A percentile compares a stretch with the other conserved stretches of the same genome.
phyloP scores from a whole-genome alignment of 768 basidiomycete species.

The Clitopilus passeckerianus region DNA sequence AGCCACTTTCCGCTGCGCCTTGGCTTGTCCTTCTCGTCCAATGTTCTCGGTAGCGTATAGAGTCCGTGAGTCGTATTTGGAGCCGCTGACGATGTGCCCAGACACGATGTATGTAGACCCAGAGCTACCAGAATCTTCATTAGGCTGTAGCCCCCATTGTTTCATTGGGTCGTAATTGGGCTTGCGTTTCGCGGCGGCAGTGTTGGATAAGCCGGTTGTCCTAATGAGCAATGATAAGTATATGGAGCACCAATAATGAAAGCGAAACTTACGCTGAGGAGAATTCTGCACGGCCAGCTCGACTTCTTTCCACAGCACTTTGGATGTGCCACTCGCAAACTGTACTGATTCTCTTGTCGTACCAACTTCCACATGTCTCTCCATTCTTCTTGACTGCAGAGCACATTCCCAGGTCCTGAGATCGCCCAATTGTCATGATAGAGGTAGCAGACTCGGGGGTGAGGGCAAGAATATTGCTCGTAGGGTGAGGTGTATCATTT shows the following conservation, averaged over 20 bases:
- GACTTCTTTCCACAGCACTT: conserved; percentile 65
- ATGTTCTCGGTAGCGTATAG: conserved; percentile 64
- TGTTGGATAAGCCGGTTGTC: conserved; percentile 65
- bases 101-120: conserved; percentile 75
- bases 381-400: conserved; percentile 74
- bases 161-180: conserved; percentile 59
- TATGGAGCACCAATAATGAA: background rate
- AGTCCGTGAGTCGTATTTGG: conserved; percentile 28
- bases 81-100: conserved; percentile 66
- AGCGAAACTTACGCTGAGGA: conserved; percentile 59
- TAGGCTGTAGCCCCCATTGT: conserved; percentile 75
- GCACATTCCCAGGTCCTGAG: conserved; percentile 86
- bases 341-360: conserved; percentile 80
- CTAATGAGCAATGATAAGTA: conserved; percentile 28
- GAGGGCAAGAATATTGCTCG: conserved; percentile 77
- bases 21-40: conserved; percentile 78
- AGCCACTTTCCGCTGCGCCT: conserved; percentile 56
- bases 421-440: conserved; percentile 81
- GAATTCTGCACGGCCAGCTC: conserved; percentile 84
- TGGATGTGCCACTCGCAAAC: conserved; percentile 93
- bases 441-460: conserved; percentile 81
- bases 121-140: conserved; percentile 25
- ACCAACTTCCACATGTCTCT: conserved; percentile 81
- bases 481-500: conserved; percentile 64
- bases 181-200: conserved; percentile 46